Evolutionary conservation across 768 basidiomycete species (phyloP).

Genomic region (Pleurotus salmoneostramineus): DNA sequence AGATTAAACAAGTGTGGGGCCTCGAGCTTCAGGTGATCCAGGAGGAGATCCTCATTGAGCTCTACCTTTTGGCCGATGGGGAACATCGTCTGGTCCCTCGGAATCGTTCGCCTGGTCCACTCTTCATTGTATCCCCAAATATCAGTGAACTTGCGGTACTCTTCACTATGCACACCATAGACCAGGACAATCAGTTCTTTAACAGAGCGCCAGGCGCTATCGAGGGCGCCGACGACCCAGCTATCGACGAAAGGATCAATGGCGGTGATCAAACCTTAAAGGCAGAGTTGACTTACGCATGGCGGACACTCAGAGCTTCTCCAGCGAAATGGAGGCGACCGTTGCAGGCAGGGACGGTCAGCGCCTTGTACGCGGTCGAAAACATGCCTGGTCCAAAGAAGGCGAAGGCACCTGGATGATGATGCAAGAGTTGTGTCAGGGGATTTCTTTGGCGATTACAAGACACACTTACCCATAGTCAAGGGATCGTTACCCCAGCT

Average conservation of each 20-base stretch:
- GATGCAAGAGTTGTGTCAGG: no score
- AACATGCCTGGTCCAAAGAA: slow-evolving; percentile 37
- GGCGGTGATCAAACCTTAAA: not conserved
- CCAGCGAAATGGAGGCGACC: slow-evolving; percentile 30
- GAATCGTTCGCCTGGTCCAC: not conserved
- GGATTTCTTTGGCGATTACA: no score
- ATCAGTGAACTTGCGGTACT: not conserved
- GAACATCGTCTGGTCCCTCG: not conserved
- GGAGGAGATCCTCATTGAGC: no score
- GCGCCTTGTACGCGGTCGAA: slow-evolving; percentile 21
- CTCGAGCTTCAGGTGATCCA: not conserved
- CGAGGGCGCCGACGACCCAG: slow-evolving; percentile 35
- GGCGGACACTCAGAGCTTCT: slow-evolving; percentile 32
- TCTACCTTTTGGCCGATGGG: not conserved
- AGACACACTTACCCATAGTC: slow-evolving; percentile 36
- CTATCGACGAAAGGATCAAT: slow-evolving; percentile 11
- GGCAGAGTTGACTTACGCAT: slow-evolving; percentile 17
- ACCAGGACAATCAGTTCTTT: slow-evolving; percentile 10
- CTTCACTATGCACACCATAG: not conserved
- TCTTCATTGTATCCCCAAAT: slow-evolving; percentile 5
- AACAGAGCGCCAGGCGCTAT: slow-evolving; percentile 31
- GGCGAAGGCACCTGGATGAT: slow-evolving; percentile 31
- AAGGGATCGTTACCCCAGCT: slow-evolving; percentile 28
- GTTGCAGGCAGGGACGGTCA: slow-evolving; percentile 25
- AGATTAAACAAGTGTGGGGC: not conserved